Evolutionary conservation across 495 filamentous ascomycete species (phyloP).

Genomic region (Neurospora cerealis): DNA sequence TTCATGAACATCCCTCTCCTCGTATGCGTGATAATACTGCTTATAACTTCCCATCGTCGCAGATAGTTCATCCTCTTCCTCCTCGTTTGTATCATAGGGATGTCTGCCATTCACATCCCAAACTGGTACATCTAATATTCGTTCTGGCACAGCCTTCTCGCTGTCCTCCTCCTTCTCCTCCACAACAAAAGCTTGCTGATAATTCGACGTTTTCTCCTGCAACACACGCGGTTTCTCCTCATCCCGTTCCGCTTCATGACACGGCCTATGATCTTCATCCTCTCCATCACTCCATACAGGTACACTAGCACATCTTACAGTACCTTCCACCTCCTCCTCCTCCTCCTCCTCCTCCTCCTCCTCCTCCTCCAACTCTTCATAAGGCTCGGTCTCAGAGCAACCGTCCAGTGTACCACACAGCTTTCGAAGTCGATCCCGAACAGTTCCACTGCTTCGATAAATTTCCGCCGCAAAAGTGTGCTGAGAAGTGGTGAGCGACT

Average conservation of each 20-base stretch:
- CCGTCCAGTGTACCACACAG: background rate
- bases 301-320: background rate
- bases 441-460: background rate
- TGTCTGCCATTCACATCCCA: background rate
- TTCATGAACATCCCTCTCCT: background rate
- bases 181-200: too few species aligned
- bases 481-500: background rate
- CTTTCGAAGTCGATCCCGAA: background rate
- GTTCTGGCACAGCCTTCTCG: too few species aligned
- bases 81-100: background rate
- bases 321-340: background rate
- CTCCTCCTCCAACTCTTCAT: background rate
- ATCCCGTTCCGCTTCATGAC: background rate
- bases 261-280: background rate
- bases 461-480: background rate
- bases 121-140: background rate
- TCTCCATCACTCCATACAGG: background rate
- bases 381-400: background rate
- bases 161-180: too few species aligned
- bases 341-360: background rate
- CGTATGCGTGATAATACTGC: too few species aligned
- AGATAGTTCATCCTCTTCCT: background rate
- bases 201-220: background rate
- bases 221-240: background rate
- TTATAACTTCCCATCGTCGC: background rate